Percentiles rank a stretch among this genome's conserved stretches.
phyloP scores from a whole-genome alignment of 495 filamentous ascomycete genomes.

The Umbilicaria muhlenbergii region DNA sequence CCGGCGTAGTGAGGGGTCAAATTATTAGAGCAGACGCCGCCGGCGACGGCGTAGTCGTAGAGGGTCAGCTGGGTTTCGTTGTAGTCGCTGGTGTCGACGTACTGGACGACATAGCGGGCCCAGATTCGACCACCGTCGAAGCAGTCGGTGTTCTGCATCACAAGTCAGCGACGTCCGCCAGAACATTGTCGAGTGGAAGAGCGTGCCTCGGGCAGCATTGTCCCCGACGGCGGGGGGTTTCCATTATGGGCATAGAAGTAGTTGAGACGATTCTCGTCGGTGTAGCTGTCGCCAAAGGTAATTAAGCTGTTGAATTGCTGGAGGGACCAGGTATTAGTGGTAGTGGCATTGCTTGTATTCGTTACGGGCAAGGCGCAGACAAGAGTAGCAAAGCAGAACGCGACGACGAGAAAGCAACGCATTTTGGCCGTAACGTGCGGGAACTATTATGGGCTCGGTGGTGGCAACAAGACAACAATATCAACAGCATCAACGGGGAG shows the following conservation, averaged over 20 bases:
- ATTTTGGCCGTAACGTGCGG: too few species aligned
- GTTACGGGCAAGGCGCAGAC: too few species aligned
- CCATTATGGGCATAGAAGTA: conserved; percentile 46
- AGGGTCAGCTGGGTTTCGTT: conserved; percentile 12
- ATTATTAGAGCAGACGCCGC: conserved; percentile 54
- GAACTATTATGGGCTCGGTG: too few species aligned
- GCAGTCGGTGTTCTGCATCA: conserved; percentile 26
- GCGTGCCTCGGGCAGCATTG: conserved; percentile 26
- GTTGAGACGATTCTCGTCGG: conserved; percentile 47
- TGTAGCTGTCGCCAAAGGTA: conserved; percentile 61
- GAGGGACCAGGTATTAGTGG: conserved; percentile 15
- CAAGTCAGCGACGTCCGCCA: too few species aligned
- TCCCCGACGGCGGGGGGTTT: conserved; percentile 43
- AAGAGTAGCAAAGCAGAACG: too few species aligned
- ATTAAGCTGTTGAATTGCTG: conserved; percentile 34
- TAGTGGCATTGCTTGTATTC: too few species aligned
- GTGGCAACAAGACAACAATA: too few species aligned
- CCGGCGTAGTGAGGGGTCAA: conserved; percentile 36
- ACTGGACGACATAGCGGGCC: conserved; percentile 42
- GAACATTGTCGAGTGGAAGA: not conserved
- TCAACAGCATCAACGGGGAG: too few species aligned
- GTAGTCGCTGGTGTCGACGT: conserved; percentile 27
- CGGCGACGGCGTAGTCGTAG: conserved; percentile 59
- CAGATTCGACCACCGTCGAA: conserved; percentile 51
- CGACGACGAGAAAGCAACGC: too few species aligned